These are phyloP conservation scores for Claviceps pusilla DNA, from an alignment of 2,329 filamentous ascomycete genomes.

Conservation along the genomic window DNA sequence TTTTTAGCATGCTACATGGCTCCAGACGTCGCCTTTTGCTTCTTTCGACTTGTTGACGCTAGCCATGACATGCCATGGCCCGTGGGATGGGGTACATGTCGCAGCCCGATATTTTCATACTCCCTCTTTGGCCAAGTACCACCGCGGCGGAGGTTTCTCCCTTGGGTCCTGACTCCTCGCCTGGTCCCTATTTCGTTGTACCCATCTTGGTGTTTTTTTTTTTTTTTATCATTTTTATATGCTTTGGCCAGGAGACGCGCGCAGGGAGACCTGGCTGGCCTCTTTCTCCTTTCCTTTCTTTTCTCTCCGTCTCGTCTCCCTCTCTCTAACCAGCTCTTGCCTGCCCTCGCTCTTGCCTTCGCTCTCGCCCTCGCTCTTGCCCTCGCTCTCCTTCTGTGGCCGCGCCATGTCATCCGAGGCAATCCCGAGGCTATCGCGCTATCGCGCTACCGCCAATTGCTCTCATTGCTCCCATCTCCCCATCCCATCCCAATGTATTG, in stretches of 20 bases:
- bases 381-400: not conserved
- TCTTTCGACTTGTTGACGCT: too few relatives aligned
- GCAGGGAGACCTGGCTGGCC: not conserved
- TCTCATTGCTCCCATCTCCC: not conserved
- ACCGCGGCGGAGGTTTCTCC: not conserved
- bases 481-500: not conserved
- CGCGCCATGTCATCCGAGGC: not conserved
- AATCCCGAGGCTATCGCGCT: not conserved
- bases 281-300: not conserved
- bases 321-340: too few relatives aligned
- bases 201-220: constrained; percentile 2
- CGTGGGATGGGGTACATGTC: not conserved
- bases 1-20: not conserved
- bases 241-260: not conserved
- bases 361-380: too few relatives aligned
- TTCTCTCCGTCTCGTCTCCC: too few relatives aligned
- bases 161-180: not conserved
- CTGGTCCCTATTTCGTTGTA: not conserved
- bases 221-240: not conserved
- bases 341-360: too few relatives aligned
- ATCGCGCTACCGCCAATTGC: not conserved
- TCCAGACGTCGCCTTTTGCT: too few relatives aligned
- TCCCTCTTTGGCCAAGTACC: not conserved
- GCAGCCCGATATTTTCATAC: not conserved
- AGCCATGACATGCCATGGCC: too few relatives aligned